Conservation (phyloP, 2,329 filamentous ascomycete genomes). For the Taxawa tesnikishii region DNA sequence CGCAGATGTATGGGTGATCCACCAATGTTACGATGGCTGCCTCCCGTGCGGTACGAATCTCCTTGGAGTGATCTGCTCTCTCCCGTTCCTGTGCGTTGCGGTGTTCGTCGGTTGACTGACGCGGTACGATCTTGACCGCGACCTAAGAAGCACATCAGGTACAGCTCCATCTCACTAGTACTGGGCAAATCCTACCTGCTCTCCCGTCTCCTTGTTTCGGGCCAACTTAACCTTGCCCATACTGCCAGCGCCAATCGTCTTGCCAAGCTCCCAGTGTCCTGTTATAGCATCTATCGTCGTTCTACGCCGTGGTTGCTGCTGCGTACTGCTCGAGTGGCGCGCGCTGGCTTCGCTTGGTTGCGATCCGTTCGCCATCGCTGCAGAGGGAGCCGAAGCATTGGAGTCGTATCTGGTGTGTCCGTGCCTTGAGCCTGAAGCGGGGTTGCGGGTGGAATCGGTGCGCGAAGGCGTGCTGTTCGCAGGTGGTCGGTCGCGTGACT, state of each 20-base stretch:
- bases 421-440: conserved; percentile 11
- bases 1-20: conserved; percentile 91
- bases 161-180: background rate
- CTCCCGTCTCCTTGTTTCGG: conserved; percentile 75
- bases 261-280: conserved; percentile 88
- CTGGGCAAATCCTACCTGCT: conserved; percentile 51
- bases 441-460: conserved; percentile 41
- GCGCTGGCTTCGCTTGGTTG: conserved; percentile 10
- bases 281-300: conserved; percentile 85
- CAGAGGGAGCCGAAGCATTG: conserved; percentile 22
- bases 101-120: conserved; percentile 78
- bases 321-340: conserved; percentile 11
- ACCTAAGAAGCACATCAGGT: conserved; percentile 52
- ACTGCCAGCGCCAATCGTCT: conserved; percentile 93
- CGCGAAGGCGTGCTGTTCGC: conserved; percentile 24
- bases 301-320: conserved; percentile 37
- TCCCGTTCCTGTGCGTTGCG: conserved; percentile 62
- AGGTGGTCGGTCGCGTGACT: conserved; percentile 45
- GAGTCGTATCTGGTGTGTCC: conserved; percentile 32
- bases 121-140: conserved; percentile 92
- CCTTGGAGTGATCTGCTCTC: conserved; percentile 88
- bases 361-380: conserved; percentile 12
- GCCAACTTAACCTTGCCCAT: conserved; percentile 99
- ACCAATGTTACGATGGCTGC: conserved; percentile 92
- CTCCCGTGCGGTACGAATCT: conserved; percentile 87